phyloP scores from a whole-genome alignment of 768 basidiomycete genomes.

The Serpula lacrymans region DNA sequence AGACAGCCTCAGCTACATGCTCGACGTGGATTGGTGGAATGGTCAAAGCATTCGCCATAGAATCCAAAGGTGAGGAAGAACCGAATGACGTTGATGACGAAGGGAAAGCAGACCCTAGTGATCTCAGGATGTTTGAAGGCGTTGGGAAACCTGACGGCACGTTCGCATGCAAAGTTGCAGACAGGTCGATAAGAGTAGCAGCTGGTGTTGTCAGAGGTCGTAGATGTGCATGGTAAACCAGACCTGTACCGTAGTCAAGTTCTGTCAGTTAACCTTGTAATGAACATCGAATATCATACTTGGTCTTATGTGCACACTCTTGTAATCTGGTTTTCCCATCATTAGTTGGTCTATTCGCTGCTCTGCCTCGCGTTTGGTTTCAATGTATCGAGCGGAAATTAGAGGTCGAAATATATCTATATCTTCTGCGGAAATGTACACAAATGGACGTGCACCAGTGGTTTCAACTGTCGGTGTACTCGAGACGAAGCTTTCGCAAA shows the following conservation, averaged over 20 bases:
- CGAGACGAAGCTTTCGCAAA: constrained; percentile 72
- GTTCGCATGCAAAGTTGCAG: constrained; percentile 66
- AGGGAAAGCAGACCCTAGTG: constrained; percentile 39
- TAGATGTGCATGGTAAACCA: constrained; percentile 94
- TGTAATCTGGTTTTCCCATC: constrained; percentile 39
- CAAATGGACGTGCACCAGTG: constrained; percentile 58
- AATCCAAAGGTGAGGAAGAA: constrained; percentile 49
- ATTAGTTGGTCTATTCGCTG: constrained; percentile 56
- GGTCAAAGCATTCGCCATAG: constrained; percentile 75
- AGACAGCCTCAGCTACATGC: constrained; percentile 84
- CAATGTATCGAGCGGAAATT: constrained; percentile 82
- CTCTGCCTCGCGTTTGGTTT: constrained; percentile 94
- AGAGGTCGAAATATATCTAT: constrained; percentile 88
- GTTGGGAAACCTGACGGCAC: constrained; percentile 56
- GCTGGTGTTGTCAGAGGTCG: constrained; percentile 86
- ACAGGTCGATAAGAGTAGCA: constrained; percentile 80
- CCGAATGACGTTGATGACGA: constrained; percentile 24
- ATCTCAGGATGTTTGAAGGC: constrained; percentile 60
- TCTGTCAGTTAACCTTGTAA: constrained; percentile 3
- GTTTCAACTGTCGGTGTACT: constrained; percentile 34
- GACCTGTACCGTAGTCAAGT: constrained; percentile 47
- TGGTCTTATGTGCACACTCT: constrained; percentile 83
- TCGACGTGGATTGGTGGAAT: constrained; percentile 95
- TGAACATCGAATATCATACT: constrained; percentile 49
- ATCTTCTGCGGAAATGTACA: constrained; percentile 89